Evolutionary conservation across 2,329 filamentous ascomycete genomes (phyloP).

Genomic region (Coccinonectria pachysandricola): DNA sequence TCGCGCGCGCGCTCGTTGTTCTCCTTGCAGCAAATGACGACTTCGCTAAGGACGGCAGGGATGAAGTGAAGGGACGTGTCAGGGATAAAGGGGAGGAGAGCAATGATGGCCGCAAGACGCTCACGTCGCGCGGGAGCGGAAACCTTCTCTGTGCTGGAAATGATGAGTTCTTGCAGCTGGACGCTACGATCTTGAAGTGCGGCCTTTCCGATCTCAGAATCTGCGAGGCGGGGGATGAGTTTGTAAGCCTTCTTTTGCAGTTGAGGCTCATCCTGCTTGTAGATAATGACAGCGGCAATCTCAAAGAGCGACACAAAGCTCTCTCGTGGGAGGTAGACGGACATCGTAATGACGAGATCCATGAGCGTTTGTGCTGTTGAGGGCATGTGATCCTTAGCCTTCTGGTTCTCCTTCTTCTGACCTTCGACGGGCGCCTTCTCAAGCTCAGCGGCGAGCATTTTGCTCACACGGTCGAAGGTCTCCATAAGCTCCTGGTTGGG

Average conservation of each 20-base stretch:
- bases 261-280: slow-evolving; percentile 75
- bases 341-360: slow-evolving; percentile 94
- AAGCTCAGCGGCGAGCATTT: slow-evolving; percentile 69
- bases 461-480: slow-evolving; percentile 79
- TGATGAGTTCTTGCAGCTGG: slow-evolving; percentile 73
- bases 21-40: slow-evolving; percentile 94
- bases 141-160: slow-evolving; percentile 73
- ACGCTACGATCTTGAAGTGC: slow-evolving; percentile 65
- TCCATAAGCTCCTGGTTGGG: slow-evolving; percentile 68
- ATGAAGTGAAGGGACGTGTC: slow-evolving; percentile 81
- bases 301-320: slow-evolving; percentile 80
- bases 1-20: slow-evolving; percentile 91
- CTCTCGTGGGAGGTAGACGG: slow-evolving; percentile 78
- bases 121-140: slow-evolving; percentile 80
- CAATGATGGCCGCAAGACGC: slow-evolving; percentile 69
- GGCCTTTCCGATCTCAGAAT: slow-evolving; percentile 65
- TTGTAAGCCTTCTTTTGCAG: slow-evolving; percentile 99
- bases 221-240: slow-evolving; percentile 80
- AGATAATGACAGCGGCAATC: slow-evolving; percentile 74
- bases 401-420: slow-evolving; percentile 53
- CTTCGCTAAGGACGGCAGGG: slow-evolving; percentile 80
- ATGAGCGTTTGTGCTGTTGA: slow-evolving; percentile 91
- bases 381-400: slow-evolving; percentile 65
- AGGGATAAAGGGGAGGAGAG: slow-evolving; percentile 71
- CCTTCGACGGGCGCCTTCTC: slow-evolving; percentile 37